Evolutionary conservation across 78 protist species (phyloP), one percentile per base, ranked within the genome.

Genomic region (Cavenderia fasciculata): DNA sequence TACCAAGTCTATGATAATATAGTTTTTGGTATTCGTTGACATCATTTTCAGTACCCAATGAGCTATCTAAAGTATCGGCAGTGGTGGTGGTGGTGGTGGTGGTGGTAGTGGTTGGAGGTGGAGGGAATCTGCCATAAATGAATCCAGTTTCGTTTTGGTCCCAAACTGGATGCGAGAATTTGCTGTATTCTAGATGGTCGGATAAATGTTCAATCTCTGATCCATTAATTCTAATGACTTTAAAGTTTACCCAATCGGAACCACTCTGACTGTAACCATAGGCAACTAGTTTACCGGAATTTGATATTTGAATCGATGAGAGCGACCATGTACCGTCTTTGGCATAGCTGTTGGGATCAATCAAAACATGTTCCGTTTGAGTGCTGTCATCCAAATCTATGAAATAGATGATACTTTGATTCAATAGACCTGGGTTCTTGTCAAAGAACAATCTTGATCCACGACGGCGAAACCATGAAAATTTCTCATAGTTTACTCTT

Each of bases 1-100:
- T 40, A 23, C 97, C 97, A 2, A 97, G n/a, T 8, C 1, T 7
- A 59, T 97, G 98, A 43, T 76, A 96, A 59, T 93, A 95, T 14
- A 94, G 34, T 59, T 85, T 41, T 2, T 82, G 92, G 61, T 74
- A 25, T 18, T 2, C 31, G 49, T 84, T 87, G 19, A 54, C 16
- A 34, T 96, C 96, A 12, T 84, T 69, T 18, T 86, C 97, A 6
- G 61, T 62, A 19, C 90, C 95, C 3, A 27, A 27, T 36, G 43
- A 21, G 3, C 38, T 14, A 16, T 63, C 47, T n/a, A n/a, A n/a
- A 7, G 5, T 56, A 29, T 43, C 52, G 0, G 31, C 61, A 6
- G 11, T 21, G 1, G 1, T 27, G 11, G 0, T 3, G 1, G 89
- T 78, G 19, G 77, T 61, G 29, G 90, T 78, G 66, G 61, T 79